These are phyloP conservation scores for Cutaneotrichosporon arboriforme DNA, from an alignment of 1,284 basidiomycete genomes.

Conservation along the genomic window DNA sequence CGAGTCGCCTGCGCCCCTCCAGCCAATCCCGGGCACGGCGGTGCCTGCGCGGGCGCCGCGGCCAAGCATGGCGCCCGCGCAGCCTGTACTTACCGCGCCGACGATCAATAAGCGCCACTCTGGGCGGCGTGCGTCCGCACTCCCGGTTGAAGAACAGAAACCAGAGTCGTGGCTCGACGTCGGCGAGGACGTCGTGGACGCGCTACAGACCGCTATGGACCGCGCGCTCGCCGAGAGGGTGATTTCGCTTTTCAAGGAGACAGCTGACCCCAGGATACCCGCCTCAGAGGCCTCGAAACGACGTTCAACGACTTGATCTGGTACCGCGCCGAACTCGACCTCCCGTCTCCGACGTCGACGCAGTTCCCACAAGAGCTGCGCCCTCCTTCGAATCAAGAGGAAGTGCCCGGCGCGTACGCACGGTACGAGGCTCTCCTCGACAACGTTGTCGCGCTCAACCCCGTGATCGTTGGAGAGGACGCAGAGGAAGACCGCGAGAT, in stretches of 20 bases:
- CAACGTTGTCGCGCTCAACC: conserved; percentile 24
- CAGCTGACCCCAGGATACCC: conserved; percentile 23
- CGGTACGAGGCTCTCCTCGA: conserved; percentile 28
- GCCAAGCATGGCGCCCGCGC: not conserved
- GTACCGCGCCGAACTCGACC: conserved; percentile 39
- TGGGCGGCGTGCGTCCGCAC: conserved; percentile 2
- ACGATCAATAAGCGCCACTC: conserved; percentile 15
- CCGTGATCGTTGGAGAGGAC: conserved; percentile 12
- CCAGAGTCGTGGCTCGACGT: conserved; percentile 31
- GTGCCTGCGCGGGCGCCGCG: conserved; percentile 1
- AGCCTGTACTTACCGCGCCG: conserved; percentile 6
- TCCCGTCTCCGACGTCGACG: conserved; percentile 27
- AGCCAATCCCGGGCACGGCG: conserved; percentile 26
- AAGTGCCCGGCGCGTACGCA: conserved; percentile 28
- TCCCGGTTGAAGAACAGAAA: not conserved
- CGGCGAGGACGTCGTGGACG: conserved; percentile 32
- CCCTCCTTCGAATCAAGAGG: conserved; percentile 24
- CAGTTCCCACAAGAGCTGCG: conserved; percentile 33
- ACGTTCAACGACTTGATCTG: conserved; percentile 38
- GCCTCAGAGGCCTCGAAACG: conserved; percentile 29
- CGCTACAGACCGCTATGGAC: conserved; percentile 25
- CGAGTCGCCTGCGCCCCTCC: conserved; percentile 31
- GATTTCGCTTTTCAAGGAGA: conserved; percentile 6
- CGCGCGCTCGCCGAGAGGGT: conserved; percentile 37
- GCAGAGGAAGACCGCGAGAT: conserved; percentile 32